Conservation (phyloP, 495 filamentous ascomycete species). For the Neurospora tetraspora region DNA sequence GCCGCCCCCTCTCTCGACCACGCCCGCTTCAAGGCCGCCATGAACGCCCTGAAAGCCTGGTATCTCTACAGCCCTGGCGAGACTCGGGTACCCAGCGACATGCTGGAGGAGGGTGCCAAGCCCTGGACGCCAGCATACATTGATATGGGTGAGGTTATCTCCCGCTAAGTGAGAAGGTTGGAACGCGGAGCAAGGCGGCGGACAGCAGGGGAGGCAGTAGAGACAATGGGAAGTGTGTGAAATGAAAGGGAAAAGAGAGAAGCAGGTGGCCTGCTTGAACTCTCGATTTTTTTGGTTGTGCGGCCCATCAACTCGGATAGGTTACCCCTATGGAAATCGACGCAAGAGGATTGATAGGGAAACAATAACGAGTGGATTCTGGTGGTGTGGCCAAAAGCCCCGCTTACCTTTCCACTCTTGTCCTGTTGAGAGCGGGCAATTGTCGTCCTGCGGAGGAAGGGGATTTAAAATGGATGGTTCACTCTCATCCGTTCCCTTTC, state of each 20-base stretch:
- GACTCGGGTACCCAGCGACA: conserved; percentile 67
- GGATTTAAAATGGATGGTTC: neutral
- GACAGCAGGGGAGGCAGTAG: neutral
- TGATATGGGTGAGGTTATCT: conserved; percentile 83
- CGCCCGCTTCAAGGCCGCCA: conserved; percentile 67
- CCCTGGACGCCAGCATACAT: conserved; percentile 72
- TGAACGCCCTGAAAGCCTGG: conserved; percentile 82
- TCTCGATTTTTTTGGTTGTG: neutral
- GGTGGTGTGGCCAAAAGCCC: neutral
- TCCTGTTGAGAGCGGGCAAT: neutral
- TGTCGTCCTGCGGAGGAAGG: neutral
- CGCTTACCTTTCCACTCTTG: neutral
- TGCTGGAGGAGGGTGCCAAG: conserved; percentile 48
- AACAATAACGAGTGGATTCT: neutral
- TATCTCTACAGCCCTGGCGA: conserved; percentile 79
- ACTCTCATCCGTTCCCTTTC: neutral
- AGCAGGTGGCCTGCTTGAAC: neutral
- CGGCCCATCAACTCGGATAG: neutral
- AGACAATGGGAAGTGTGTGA: neutral
- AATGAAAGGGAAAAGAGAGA: neutral
- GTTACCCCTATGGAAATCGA: neutral
- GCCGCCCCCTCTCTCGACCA: conserved; percentile 62
- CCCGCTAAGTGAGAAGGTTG: conserved; percentile 5
- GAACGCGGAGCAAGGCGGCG: neutral
- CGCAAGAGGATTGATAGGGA: neutral